A percentile compares a stretch with the other conserved stretches of the same genome.
Evolutionary conservation across 2,329 filamentous ascomycete species (phyloP).

Genomic region (Aureobasidium mangrovei): DNA sequence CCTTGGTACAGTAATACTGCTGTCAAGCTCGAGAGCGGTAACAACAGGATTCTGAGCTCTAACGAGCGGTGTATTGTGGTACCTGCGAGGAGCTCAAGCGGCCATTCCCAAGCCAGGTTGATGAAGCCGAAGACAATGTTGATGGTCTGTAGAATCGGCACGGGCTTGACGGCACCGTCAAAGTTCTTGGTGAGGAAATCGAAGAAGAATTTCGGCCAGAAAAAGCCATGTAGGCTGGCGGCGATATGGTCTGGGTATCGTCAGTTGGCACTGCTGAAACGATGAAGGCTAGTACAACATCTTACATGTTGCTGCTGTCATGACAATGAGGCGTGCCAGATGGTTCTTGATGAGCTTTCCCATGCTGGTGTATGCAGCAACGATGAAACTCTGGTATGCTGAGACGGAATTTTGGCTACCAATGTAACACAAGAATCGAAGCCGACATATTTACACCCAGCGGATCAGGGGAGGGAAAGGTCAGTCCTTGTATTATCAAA

Average conservation of each 20-base stretch:
- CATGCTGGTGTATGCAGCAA: constrained; percentile 47
- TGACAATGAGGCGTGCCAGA: constrained; percentile 87
- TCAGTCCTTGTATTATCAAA: not conserved
- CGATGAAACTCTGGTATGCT: constrained; percentile 2
- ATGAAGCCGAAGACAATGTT: constrained; percentile 75
- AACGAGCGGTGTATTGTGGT: constrained; percentile 75
- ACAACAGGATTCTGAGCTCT: constrained; percentile 71
- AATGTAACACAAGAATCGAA: constrained; percentile 2
- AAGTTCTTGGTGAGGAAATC: constrained; percentile 90
- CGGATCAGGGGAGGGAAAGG: not conserved
- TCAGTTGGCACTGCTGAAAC: constrained; percentile 15
- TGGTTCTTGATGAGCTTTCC: constrained; percentile 99
- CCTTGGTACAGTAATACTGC: constrained; percentile 80
- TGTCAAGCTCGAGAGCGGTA: constrained; percentile 68
- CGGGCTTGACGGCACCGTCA: constrained; percentile 72
- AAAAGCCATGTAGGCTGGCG: constrained; percentile 77
- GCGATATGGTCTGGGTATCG: constrained; percentile 65
- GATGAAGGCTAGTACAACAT: constrained; percentile 14
- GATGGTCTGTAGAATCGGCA: constrained; percentile 82
- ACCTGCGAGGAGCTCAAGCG: constrained; percentile 67
- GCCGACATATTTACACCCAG: constrained; percentile 11
- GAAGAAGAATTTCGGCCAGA: constrained; percentile 99
- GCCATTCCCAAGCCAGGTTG: constrained; percentile 86
- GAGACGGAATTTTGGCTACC: not conserved
- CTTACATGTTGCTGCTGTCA: constrained; percentile 72